Base-by-base conservation (phyloP, 352 stramenopile species). In the Phytopythium montanum region DNA sequence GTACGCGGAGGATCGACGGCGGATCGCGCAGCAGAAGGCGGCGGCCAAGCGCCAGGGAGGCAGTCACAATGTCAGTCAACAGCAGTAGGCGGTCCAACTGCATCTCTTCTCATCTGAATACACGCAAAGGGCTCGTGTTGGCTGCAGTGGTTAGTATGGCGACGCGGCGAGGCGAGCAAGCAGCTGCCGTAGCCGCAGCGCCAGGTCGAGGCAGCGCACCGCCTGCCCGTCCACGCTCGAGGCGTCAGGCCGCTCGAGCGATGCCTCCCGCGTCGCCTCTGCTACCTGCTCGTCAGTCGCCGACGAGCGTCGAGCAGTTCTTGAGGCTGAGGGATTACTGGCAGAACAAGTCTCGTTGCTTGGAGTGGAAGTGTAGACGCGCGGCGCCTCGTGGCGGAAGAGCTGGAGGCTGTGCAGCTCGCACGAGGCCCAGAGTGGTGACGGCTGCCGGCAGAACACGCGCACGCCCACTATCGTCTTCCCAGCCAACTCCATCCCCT, bases 381-480 rank as follows among this genome's bases (percentile, higher is more conserved):
- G 0, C 13, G 25, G 2, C 45, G 19, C 34, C 25, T 55, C 29
- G 18, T 59, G 39, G 7, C 13, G 34, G 14, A 55, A 86, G 4
- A 88, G 25, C 56, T 85, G 87, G 33, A 90, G 46, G 0, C 77
- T 59, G 25, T 81, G 75, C 13, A 90, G 60, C 48, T 87, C 76
- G 62, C 72, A 88, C 14, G 70, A 78, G 16, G 85, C 69, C 72
- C 82, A 92, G 1, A 86, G 44, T 2, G 73, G 63, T 1, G 76
- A 90, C 10, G 76, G 75, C 58, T 92, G 82, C 8, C 73, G 79
- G 18, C 88, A 56, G 39, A 87, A 87, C 26, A 92, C 66, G 23
- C 62, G 68, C 4, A 90, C 62, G 26, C 62, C 64, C 57, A 78
- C 73, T n/a, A 87, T 57, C 0, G 60, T 64, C 19, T 56, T 56